phyloP scores from a whole-genome alignment of 73 alveolate species.

The Paramecium caudatum region DNA sequence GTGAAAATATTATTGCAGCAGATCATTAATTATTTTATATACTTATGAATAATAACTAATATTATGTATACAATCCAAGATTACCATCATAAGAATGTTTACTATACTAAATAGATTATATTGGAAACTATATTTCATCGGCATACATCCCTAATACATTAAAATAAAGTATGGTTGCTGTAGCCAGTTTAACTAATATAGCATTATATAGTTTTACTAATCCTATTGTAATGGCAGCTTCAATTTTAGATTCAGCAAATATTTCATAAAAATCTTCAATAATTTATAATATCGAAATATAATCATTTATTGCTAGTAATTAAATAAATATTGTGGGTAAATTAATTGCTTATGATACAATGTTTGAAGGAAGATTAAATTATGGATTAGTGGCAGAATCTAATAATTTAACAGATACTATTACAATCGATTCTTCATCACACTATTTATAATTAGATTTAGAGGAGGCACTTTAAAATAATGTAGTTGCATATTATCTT shows the following conservation, averaged over 20 bases:
- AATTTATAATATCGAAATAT: background rate
- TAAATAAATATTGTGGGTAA: background rate
- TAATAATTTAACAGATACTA: too few relatives aligned
- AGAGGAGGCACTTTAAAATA: background rate
- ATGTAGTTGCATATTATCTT: background rate
- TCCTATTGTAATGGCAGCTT: background rate
- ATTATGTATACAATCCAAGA: conserved; percentile 36
- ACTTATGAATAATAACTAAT: background rate
- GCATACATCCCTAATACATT: conserved; percentile 20
- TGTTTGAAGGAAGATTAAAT: background rate
- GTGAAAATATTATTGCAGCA: background rate
- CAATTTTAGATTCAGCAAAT: background rate
- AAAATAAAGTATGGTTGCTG: background rate
- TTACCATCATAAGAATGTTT: conserved; percentile 8
- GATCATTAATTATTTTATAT: conserved; percentile 15
- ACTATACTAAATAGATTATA: background rate
- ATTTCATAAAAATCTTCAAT: background rate
- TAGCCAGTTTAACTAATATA: background rate
- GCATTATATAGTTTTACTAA: background rate
- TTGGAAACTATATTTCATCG: background rate
- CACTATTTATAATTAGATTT: background rate
- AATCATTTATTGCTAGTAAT: background rate
- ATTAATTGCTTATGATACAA: background rate
- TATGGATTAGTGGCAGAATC: too few relatives aligned
- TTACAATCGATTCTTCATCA: background rate